Percentiles rank a stretch among this genome's conserved stretches.
Evolutionary conservation across 306 rosid genomes (phyloP).

Genomic region (Quercus bicolor): DNA sequence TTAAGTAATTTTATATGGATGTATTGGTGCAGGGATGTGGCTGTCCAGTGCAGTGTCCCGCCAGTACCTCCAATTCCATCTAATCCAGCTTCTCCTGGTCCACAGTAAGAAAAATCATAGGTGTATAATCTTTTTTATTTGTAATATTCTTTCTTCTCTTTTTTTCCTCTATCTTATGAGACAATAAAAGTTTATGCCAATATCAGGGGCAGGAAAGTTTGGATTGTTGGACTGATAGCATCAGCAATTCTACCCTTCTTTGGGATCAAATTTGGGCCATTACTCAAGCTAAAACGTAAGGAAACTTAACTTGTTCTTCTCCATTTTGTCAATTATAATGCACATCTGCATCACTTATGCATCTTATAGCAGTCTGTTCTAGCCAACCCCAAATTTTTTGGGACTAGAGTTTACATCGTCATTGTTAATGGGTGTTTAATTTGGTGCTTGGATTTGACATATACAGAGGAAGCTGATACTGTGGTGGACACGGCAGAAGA

Average conservation of each 20-base stretch:
- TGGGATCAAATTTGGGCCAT: constrained; percentile 56
- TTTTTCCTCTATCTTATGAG: too few species aligned
- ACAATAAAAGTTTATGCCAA: background rate
- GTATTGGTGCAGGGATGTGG: constrained; percentile 34
- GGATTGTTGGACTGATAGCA: constrained; percentile 51
- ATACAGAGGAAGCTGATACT: background rate
- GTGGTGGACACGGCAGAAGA: background rate
- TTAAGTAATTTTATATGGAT: background rate
- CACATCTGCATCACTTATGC: too few species aligned
- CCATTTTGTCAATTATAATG: too few species aligned
- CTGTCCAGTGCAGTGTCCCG: constrained; percentile 13
- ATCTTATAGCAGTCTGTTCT: too few species aligned
- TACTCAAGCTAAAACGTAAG: constrained; percentile 44
- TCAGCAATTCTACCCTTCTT: constrained; percentile 40
- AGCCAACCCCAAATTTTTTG: too few species aligned
- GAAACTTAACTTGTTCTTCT: background rate
- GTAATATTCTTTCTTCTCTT: too few species aligned
- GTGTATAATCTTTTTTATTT: too few species aligned
- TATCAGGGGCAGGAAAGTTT: constrained; percentile 40
- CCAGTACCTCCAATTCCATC: constrained; percentile 34
- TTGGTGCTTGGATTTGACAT: background rate
- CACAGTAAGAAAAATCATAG: constrained; percentile 21
- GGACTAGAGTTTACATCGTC: too few species aligned
- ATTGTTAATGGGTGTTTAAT: background rate
- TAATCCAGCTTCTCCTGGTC: constrained; percentile 15